phyloP scores from a whole-genome alignment of 192 early-diverging fungal genomes.

The Coemansia sp. region DNA sequence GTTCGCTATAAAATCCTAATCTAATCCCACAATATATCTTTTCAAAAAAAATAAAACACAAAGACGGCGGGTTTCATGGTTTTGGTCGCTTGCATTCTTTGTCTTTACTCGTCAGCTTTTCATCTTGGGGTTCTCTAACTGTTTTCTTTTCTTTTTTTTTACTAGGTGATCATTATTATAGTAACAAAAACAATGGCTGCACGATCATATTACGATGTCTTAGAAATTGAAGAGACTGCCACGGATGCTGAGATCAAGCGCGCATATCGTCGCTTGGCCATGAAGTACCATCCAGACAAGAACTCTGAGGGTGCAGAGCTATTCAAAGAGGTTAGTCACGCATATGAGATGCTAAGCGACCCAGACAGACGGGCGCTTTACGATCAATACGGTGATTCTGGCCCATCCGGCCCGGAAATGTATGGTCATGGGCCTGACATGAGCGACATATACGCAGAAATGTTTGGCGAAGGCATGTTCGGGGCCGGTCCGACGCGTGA shows the following conservation, averaged over 20 bases:
- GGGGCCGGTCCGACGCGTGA: slow-evolving; percentile 9
- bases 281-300: slow-evolving; percentile 64
- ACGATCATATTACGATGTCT: slow-evolving; percentile 51
- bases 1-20: too few species aligned
- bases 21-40: too few species aligned
- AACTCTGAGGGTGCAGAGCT: slow-evolving; percentile 73
- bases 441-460: slow-evolving; percentile 21
- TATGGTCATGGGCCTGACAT: slow-evolving; percentile 27
- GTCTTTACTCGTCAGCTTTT: too few species aligned
- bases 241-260: slow-evolving; percentile 53
- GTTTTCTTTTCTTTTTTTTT: neutral
- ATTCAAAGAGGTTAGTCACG: slow-evolving; percentile 84
- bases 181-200: slow-evolving; percentile 27
- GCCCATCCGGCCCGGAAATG: slow-evolving; percentile 48
- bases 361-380: slow-evolving; percentile 66
- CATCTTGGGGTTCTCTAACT: too few species aligned
- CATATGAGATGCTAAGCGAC: slow-evolving; percentile 78
- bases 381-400: slow-evolving; percentile 67
- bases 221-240: slow-evolving; percentile 46
- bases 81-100: too few species aligned
- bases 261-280: slow-evolving; percentile 63
- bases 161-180: too few species aligned
- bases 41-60: too few species aligned
- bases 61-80: too few species aligned
- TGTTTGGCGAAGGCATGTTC: slow-evolving; percentile 28